Conservation (phyloP, 495 filamentous ascomycete genomes). For the Choiromyces venosus region DNA sequence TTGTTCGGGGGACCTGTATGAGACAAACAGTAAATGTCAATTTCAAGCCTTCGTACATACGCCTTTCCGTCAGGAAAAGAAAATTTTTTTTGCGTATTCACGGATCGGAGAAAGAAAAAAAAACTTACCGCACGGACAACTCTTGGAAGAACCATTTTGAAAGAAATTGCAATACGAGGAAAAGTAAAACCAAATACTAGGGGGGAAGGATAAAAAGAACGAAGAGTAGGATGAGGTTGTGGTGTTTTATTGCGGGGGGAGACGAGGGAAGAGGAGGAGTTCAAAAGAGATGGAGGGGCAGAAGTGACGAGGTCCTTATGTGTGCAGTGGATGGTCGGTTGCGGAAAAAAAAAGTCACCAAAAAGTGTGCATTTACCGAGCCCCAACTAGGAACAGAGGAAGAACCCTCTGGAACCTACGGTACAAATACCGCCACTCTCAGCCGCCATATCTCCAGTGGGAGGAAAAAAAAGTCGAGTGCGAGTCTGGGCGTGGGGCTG, state of each 20-base stretch:
- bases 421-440: neutral
- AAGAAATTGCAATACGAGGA: slow-evolving; percentile 42
- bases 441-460: neutral
- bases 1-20: slow-evolving; percentile 61
- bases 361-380: neutral
- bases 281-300: slow-evolving; percentile 41
- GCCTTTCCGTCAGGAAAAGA: slow-evolving; percentile 12
- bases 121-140: slow-evolving; percentile 67
- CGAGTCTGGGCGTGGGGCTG: neutral
- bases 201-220: slow-evolving; percentile 26
- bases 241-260: slow-evolving; percentile 32
- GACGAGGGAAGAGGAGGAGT: slow-evolving; percentile 46
- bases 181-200: slow-evolving; percentile 55
- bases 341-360: slow-evolving; percentile 19
- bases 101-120: slow-evolving; percentile 37
- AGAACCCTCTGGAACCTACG: neutral
- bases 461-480: neutral
- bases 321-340: slow-evolving; percentile 20
- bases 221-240: neutral
- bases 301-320: slow-evolving; percentile 47
- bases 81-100: slow-evolving; percentile 38
- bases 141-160: slow-evolving; percentile 61
- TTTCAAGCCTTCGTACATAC: slow-evolving; percentile 1
- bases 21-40: slow-evolving; percentile 30
- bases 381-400: neutral